Evolutionary conservation across 371 early-diverging fungal genomes (phyloP).

Genomic region (Mortierella sp.): DNA sequence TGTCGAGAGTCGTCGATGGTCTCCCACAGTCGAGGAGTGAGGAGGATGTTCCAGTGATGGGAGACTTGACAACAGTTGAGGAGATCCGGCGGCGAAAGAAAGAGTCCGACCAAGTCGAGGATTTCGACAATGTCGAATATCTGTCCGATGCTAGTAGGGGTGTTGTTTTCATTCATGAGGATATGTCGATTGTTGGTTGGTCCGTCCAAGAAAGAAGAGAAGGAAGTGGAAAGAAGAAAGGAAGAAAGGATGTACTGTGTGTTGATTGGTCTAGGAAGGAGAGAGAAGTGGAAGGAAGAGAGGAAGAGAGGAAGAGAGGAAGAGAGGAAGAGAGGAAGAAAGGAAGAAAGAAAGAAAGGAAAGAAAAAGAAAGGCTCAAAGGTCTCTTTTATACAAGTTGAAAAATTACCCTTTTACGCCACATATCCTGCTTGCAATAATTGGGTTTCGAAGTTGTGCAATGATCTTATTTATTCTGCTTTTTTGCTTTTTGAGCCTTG

Average conservation of each 20-base stretch:
- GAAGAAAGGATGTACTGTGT: neutral
- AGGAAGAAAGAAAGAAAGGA: neutral
- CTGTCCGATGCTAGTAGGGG: neutral
- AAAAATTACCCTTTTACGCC: neutral
- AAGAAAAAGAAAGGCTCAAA: neutral
- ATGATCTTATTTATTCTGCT: constrained; percentile 1
- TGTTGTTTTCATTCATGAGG: neutral
- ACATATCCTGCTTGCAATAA: no score
- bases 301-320: neutral
- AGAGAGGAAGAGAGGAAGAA: neutral
- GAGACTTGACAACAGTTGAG: neutral
- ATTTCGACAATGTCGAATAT: neutral
- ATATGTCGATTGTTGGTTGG: neutral
- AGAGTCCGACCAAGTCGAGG: neutral
- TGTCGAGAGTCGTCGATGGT: neutral
- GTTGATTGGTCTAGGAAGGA: neutral
- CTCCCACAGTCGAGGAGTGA: constrained; percentile 2
- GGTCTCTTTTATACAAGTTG: neutral
- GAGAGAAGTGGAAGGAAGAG: neutral
- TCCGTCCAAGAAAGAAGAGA: neutral
- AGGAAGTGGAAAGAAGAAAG: neutral
- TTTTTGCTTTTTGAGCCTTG: neutral
- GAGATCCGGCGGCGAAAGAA: neutral
- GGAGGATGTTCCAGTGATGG: neutral
- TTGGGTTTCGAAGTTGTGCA: no score